Evolutionary conservation across 768 basidiomycete genomes (phyloP).

Genomic region (Cyclocybe aegerita): DNA sequence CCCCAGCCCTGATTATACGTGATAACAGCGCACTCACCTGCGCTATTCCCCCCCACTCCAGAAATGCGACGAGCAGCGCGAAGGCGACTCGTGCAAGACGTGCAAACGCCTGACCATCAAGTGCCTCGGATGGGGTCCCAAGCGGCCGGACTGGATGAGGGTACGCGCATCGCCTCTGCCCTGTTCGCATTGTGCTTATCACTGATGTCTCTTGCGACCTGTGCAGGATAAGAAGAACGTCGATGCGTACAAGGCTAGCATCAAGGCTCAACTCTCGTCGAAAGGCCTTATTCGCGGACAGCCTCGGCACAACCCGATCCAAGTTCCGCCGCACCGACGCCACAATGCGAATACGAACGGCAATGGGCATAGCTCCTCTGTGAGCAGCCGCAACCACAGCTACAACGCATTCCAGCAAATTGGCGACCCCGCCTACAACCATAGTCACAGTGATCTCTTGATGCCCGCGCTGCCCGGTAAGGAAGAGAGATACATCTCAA

Average conservation of each 20-base stretch:
- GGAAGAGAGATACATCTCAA: conserved; percentile 15
- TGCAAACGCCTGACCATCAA: conserved; percentile 79
- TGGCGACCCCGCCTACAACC: conserved; percentile 21
- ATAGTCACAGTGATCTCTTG: conserved; percentile 24
- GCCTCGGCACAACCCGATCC: conserved; percentile 59
- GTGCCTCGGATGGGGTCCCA: conserved; percentile 83
- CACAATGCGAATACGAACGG: conserved; percentile 15
- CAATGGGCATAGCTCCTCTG: conserved; percentile 7
- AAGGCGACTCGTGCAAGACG: conserved; percentile 78
- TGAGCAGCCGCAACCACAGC: conserved; percentile 17
- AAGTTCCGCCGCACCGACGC: conserved; percentile 26
- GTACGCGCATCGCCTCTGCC: conserved; percentile 34
- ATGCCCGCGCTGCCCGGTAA: conserved; percentile 46
- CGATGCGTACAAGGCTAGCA: conserved; percentile 79
- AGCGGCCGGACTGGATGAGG: conserved; percentile 88
- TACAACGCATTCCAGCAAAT: conserved; percentile 22
- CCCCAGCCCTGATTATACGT: conserved; percentile 11
- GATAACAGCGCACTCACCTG: conserved; percentile 8
- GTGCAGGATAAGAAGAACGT: conserved; percentile 78
- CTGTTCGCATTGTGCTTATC: conserved; percentile 5
- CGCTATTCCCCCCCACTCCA: conserved; percentile 25
- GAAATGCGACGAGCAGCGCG: conserved; percentile 90
- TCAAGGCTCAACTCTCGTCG: conserved; percentile 77
- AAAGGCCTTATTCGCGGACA: conserved; percentile 83
- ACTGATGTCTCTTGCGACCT: conserved; percentile 14